Base-by-base conservation (phyloP, 768 basidiomycete genomes). In the Lentinula sp. region DNA sequence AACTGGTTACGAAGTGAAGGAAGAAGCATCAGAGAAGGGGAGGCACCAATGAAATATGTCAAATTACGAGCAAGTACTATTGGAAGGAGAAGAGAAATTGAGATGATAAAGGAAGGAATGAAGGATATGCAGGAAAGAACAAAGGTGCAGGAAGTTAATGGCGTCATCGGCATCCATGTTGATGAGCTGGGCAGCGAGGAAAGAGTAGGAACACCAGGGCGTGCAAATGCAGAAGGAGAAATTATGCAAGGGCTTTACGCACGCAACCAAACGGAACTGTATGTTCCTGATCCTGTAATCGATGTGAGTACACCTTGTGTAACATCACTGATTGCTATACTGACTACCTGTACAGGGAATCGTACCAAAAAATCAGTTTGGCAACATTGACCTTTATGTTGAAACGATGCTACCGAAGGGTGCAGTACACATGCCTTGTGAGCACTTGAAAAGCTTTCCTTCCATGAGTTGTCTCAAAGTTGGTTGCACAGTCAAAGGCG, bases 321-420 rank as follows among this genome's bases (percentile, higher is more conserved):
- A 55, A 21, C 9, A 18, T 53, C 61, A 37, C 23, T 40, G 51
- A 46, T 57, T 34, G 16, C 48, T 59, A 28, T 23, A 42, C 32
- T 37, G 57, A 58, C 39, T 16, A 6, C 5, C 34, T 57, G 35
- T 67, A 31, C 68, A 98, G 95, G 96, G 96, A 35, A 86, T 84
- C 70, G 83, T 99, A 34, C 95, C 95, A 5, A 95, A 92, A 76
- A 99, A 99, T 68, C 85, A 88, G 64, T 99, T 96, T 70, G 96
- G 96, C 16, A 99, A 98, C 71, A 91, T 99, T 64, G 96, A 99
- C 74, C 75, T 99, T 28, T 99, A 96, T 71, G 92, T 91, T 28
- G 88, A 92, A 32, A 88, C 92, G 3, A 99, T 99, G 97, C 80
- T 98, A 34, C 97, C 97, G 2, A 74, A 71, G 57, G 97, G 97